A percentile compares a stretch with the other conserved stretches of the same genome.
These are phyloP conservation scores for Erysimum pusillum DNA, from an alignment of 441 rosid genomes.

Conservation along the genomic window DNA sequence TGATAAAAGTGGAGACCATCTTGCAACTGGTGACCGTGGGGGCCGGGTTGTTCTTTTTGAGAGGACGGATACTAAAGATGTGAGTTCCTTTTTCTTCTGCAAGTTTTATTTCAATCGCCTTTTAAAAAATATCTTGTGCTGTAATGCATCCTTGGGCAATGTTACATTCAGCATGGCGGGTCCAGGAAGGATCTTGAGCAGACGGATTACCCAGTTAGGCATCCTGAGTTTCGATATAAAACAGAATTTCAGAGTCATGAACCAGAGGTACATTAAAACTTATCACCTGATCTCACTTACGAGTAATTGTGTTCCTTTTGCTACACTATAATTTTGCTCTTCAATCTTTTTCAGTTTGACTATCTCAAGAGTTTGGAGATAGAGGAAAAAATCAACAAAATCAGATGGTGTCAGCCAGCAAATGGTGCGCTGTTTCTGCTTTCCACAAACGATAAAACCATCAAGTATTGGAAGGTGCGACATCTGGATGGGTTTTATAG, in stretches of 20 bases:
- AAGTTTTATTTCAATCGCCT: slow-evolving; percentile 15
- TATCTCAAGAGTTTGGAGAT: slow-evolving; percentile 99
- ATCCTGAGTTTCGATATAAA: slow-evolving; percentile 97
- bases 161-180: slow-evolving; percentile 69
- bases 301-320: slow-evolving; percentile 16
- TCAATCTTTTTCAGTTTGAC: slow-evolving; percentile 73
- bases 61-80: slow-evolving; percentile 71
- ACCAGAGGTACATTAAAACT: slow-evolving; percentile 75
- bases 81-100: slow-evolving; percentile 44
- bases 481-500: slow-evolving; percentile 3
- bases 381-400: slow-evolving; percentile 98
- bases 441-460: slow-evolving; percentile 97
- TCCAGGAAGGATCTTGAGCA: slow-evolving; percentile 78
- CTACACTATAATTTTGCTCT: slow-evolving; percentile 34
- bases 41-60: slow-evolving; percentile 80
- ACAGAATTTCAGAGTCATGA: slow-evolving; percentile 99
- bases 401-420: slow-evolving; percentile 96
- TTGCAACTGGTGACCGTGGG: slow-evolving; percentile 86
- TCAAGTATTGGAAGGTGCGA: slow-evolving; percentile 93
- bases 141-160: slow-evolving; percentile 34
- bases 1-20: slow-evolving; percentile 76
- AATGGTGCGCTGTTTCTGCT: slow-evolving; percentile 91
- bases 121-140: slow-evolving; percentile 8
- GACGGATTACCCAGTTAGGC: slow-evolving; percentile 69
- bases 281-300: slow-evolving; percentile 20